Evolutionary conservation across 192 early-diverging fungal species (phyloP).

Genomic region (Jimgerdemannia lactiflua): DNA sequence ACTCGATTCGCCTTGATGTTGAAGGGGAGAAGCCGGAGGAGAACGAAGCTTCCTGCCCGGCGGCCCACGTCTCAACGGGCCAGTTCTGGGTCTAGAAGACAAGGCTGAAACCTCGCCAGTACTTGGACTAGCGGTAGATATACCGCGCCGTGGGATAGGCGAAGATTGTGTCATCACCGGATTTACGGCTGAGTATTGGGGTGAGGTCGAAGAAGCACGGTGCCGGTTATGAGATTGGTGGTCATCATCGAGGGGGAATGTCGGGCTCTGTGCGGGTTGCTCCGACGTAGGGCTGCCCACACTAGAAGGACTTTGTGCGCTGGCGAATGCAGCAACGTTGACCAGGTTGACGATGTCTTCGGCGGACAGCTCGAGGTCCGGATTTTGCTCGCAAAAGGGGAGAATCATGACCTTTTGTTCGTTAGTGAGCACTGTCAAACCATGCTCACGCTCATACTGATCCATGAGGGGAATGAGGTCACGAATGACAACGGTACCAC

Average conservation of each 20-base stretch:
- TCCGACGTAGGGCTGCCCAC: constrained; percentile 13
- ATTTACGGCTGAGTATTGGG: no score
- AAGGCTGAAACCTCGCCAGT: not conserved
- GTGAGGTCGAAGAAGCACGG: no score
- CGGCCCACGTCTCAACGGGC: constrained; percentile 9
- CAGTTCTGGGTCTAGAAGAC: not conserved
- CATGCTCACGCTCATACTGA: constrained; percentile 24
- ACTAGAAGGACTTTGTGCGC: constrained; percentile 13
- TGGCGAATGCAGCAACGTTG: constrained; percentile 4
- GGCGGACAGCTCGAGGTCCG: constrained; percentile 40
- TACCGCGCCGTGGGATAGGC: no score
- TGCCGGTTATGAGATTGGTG: no score
- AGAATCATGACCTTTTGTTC: constrained; percentile 29
- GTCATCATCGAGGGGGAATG: no score
- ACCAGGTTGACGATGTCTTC: constrained; percentile 28
- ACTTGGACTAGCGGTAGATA: no score
- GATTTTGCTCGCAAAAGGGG: constrained; percentile 24
- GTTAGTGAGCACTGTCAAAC: constrained; percentile 23
- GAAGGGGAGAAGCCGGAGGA: no score
- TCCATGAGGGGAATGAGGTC: constrained; percentile 32
- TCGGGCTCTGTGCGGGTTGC: not conserved
- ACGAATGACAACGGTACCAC: constrained; percentile 31
- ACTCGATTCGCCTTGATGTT: not conserved
- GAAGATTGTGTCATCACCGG: no score
- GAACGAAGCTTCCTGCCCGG: constrained; percentile 1